Conservation (phyloP, 2,329 filamentous ascomycete species). For the Aspergillus sp. region DNA sequence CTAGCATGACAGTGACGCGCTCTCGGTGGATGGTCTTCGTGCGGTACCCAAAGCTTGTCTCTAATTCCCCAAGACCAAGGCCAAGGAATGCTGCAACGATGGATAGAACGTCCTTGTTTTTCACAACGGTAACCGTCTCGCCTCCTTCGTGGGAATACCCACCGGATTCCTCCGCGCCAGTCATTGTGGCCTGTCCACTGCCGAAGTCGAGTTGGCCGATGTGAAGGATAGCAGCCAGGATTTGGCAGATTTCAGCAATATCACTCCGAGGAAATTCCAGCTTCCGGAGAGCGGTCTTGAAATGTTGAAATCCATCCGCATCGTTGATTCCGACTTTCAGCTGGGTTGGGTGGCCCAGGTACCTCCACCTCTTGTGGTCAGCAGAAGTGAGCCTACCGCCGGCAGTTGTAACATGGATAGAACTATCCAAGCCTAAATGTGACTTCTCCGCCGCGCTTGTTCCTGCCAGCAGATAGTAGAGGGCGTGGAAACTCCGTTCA, state of each 20-base stretch:
- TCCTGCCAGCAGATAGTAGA: constrained; percentile 93
- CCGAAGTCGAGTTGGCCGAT: constrained; percentile 96
- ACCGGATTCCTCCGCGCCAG: constrained; percentile 83
- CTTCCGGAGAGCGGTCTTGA: constrained; percentile 92
- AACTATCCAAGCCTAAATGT: constrained; percentile 69
- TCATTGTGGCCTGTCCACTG: constrained; percentile 75
- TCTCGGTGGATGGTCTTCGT: constrained; percentile 96
- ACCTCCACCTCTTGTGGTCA: constrained; percentile 86
- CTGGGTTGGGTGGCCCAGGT: constrained; percentile 92
- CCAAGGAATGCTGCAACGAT: constrained; percentile 95
- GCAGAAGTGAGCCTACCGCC: constrained; percentile 55
- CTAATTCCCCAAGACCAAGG: constrained; percentile 75
- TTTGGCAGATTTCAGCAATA: constrained; percentile 95
- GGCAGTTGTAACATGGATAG: constrained; percentile 38
- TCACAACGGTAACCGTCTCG: constrained; percentile 80
- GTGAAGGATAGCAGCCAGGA: constrained; percentile 91
- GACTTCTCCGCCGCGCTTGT: constrained; percentile 87
- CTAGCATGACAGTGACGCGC: constrained; percentile 97
- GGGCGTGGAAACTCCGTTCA: constrained; percentile 91
- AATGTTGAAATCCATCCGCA: constrained; percentile 90
- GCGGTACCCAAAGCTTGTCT: constrained; percentile 89
- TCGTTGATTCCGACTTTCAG: constrained; percentile 97
- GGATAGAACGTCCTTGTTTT: constrained; percentile 85
- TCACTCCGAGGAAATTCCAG: constrained; percentile 90
- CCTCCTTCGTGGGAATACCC: constrained; percentile 95